Evolutionary conservation across 2,329 filamentous ascomycete species (phyloP), one percentile per base, ranked within the genome.

Genomic region (Thelonectria discophora): DNA sequence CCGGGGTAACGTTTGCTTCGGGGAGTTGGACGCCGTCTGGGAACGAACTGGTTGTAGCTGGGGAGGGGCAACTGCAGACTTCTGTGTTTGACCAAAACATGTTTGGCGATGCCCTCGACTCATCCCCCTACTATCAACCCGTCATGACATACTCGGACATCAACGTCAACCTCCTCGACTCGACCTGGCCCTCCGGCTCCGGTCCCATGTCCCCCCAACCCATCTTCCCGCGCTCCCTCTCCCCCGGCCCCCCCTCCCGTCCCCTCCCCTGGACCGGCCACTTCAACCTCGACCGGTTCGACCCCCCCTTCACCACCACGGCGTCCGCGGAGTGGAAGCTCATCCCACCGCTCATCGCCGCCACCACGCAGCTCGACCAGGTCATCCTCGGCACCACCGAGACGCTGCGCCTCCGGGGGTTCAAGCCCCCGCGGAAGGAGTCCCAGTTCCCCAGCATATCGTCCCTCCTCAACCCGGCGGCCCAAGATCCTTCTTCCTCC

Each of bases 361-460:
- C 57, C 15, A 64, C 63, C 12, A 65, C 61, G 9, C 64, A 65
- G 13, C 61, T 64, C 32, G 64, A 65, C 43, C 48, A 62, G 1
- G 61, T 65, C 21, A 65, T 65, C 34, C 54, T 64, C 47, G 55
- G 51, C 18, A 65, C 62, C 10, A 65, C 64, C 7, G 58, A 64
- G 47, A 51, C 48, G 15, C 46, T 64, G 17, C 64, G 64, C 11
- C 58, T 49, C 3, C 32, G 52, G 4, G 60, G 63, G 17, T 55
- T 65, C 39, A 48, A 53, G 5, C 10, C 43, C 7, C 5, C 45
- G 53, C 11, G 30, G 9, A 52, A 55, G 1, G 50, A 63, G n/a
- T 51, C 65, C 0, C 45, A 53, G 8, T 73, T 72, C 32, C 69
- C 68, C 1, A 71, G 68, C 52, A 72, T 73, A 30, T 66, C 66